phyloP scores from a whole-genome alignment of 2,329 filamentous ascomycete species.

The Cercospora zeina region DNA sequence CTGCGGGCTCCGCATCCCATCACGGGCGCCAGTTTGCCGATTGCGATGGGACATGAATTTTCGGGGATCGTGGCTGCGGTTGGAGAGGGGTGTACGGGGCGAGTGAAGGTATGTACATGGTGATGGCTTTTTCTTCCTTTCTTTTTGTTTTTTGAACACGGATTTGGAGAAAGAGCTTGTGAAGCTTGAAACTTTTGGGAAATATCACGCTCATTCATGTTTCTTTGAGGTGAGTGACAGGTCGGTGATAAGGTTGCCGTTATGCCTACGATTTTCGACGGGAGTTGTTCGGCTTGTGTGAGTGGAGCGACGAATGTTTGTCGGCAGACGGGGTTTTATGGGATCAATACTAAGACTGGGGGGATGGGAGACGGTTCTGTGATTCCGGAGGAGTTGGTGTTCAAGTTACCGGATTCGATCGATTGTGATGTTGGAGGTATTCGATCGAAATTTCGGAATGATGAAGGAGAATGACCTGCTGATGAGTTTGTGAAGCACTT shows the following conservation, averaged over 20 bases:
- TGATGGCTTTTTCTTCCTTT: neutral
- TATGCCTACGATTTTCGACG: slow-evolving; percentile 19
- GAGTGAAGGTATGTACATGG: slow-evolving; percentile 15
- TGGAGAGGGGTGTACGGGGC: slow-evolving; percentile 13
- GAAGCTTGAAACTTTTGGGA: neutral
- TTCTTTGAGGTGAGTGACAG: neutral
- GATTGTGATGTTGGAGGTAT: slow-evolving; percentile 21
- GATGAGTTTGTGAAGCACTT: neutral
- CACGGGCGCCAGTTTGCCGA: slow-evolving; percentile 12
- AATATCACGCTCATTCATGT: neutral
- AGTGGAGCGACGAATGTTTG: slow-evolving; percentile 16
- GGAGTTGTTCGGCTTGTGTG: slow-evolving; percentile 15
- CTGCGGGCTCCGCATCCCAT: slow-evolving; percentile 18
- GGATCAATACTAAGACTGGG: slow-evolving; percentile 19
- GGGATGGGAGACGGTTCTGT: slow-evolving; percentile 19
- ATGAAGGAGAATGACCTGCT: neutral
- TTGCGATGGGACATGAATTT: slow-evolving; percentile 20
- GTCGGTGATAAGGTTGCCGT: slow-evolving; percentile 21
- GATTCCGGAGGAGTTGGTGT: slow-evolving; percentile 10
- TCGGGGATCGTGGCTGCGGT: slow-evolving; percentile 12
- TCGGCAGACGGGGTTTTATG: slow-evolving; percentile 12
- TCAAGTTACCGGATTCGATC: slow-evolving; percentile 17
- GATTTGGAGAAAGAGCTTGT: neutral
- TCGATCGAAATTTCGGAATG: neutral
- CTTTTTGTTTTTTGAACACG: neutral